Evolutionary conservation across 768 basidiomycete genomes (phyloP).

Genomic region (Phallus indusiatus): DNA sequence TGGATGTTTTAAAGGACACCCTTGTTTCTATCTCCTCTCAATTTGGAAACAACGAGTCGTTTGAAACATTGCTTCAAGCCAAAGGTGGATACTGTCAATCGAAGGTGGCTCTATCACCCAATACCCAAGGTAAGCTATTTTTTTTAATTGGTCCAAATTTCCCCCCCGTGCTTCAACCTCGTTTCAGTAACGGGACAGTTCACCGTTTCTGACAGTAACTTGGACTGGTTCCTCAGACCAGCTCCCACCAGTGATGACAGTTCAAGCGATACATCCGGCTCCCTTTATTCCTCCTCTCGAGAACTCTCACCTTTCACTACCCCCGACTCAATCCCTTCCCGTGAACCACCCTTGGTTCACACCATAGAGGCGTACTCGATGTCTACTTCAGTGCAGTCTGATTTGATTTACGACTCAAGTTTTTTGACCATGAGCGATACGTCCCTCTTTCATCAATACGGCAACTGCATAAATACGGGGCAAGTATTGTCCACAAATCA

Average conservation of each 20-base stretch:
- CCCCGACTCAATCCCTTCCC: neutral
- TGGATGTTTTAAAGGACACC: neutral
- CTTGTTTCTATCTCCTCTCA: neutral
- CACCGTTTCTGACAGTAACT: neutral
- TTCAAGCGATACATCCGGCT: constrained; percentile 2
- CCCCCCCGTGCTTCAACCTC: neutral
- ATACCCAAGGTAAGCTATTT: neutral
- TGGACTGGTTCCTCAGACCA: constrained; percentile 1
- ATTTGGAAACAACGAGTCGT: neutral
- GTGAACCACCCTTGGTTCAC: neutral
- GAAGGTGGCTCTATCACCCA: neutral
- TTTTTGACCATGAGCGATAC: neutral
- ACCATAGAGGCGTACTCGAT: neutral
- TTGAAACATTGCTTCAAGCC: neutral
- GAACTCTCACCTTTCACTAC: constrained; percentile 2
- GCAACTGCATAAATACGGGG: neutral
- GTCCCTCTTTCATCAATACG: neutral
- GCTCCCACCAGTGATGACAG: constrained; percentile 1
- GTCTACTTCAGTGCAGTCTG: neutral
- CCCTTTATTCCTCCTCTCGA: constrained; percentile 6
- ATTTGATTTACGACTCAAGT: neutral
- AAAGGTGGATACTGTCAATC: neutral
- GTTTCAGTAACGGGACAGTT: neutral
- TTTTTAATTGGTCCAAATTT: neutral
- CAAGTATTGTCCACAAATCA: neutral